A percentile compares a stretch with the other conserved stretches of the same genome.
Conservation (phyloP, 2,329 filamentous ascomycete species). For the Pseudogymnoascus sp. region DNA sequence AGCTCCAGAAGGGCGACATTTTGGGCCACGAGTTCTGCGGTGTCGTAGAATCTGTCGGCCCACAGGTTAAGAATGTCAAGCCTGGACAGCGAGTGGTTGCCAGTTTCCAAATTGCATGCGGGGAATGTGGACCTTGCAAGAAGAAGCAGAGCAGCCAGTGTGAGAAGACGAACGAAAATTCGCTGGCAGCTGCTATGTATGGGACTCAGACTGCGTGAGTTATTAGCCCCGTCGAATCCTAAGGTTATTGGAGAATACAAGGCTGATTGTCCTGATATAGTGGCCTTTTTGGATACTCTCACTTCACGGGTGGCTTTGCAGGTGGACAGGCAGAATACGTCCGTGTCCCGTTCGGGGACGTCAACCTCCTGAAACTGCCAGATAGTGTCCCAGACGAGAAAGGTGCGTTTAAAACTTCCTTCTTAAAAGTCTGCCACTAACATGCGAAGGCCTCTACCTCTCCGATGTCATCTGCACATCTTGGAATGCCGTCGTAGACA, state of each 20-base stretch:
- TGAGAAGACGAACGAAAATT: conserved; percentile 51
- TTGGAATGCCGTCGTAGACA: conserved; percentile 59
- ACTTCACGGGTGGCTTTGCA: conserved; percentile 60
- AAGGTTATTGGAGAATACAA: neutral
- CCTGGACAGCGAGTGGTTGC: conserved; percentile 54
- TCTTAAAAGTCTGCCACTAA: neutral
- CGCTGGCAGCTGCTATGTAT: conserved; percentile 54
- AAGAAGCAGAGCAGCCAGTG: conserved; percentile 50
- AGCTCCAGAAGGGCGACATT: conserved; percentile 43
- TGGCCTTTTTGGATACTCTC: conserved; percentile 50
- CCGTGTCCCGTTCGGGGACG: conserved; percentile 57
- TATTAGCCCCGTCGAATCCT: conserved; percentile 37
- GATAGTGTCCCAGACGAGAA: conserved; percentile 61
- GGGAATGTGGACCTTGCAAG: conserved; percentile 46
- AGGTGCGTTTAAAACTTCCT: conserved; percentile 8
- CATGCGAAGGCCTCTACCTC: conserved; percentile 44
- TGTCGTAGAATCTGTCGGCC: conserved; percentile 50
- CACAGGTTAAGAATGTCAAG: conserved; percentile 38
- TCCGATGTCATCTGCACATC: conserved; percentile 57
- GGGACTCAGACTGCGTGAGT: conserved; percentile 28
- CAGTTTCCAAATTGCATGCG: conserved; percentile 58
- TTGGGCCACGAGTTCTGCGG: conserved; percentile 60
- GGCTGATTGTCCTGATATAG: neutral
- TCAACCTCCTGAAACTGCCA: conserved; percentile 58
- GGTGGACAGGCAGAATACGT: conserved; percentile 62